Percentiles rank a stretch among this genome's conserved stretches.
phyloP scores from a whole-genome alignment of 106 monocot species.

The Phalaenopsis equestris region DNA sequence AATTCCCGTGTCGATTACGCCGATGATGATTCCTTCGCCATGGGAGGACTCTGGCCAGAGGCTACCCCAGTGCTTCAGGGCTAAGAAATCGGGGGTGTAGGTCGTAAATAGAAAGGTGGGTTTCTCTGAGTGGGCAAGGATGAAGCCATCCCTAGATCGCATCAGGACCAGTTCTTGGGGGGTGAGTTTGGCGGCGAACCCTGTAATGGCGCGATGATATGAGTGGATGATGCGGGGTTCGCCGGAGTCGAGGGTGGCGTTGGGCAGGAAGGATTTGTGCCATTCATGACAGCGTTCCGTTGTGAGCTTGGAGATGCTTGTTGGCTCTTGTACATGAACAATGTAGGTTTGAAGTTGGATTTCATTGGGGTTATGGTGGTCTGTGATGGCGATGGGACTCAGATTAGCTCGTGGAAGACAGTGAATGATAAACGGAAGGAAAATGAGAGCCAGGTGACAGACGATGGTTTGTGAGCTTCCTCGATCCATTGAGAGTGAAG shows the following conservation, averaged over 20 bases:
- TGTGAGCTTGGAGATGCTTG: neutral
- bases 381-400: neutral
- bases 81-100: conserved; percentile 22
- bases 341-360: conserved; percentile 11
- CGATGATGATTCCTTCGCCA: conserved; percentile 30
- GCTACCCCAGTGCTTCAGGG: neutral
- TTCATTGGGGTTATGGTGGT: neutral
- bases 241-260: neutral
- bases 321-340: conserved; percentile 7
- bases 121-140: conserved; percentile 4
- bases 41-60: conserved; percentile 13
- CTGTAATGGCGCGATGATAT: conserved; percentile 13
- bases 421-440: neutral
- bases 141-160: conserved; percentile 17
- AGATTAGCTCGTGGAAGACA: neutral
- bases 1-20: conserved; percentile 25
- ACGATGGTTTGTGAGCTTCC: neutral
- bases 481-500: neutral
- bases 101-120: conserved; percentile 20
- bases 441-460: neutral
- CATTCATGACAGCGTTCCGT: neutral
- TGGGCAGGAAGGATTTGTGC: conserved; percentile 15
- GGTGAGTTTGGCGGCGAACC: conserved; percentile 29
- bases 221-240: conserved; percentile 18
- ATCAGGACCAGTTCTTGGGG: conserved; percentile 11